Percentiles rank a stretch among this genome's conserved stretches.
These are phyloP conservation scores for Huiozyma sinensis DNA, from an alignment of 805 yeast species.

Conservation along the genomic window DNA sequence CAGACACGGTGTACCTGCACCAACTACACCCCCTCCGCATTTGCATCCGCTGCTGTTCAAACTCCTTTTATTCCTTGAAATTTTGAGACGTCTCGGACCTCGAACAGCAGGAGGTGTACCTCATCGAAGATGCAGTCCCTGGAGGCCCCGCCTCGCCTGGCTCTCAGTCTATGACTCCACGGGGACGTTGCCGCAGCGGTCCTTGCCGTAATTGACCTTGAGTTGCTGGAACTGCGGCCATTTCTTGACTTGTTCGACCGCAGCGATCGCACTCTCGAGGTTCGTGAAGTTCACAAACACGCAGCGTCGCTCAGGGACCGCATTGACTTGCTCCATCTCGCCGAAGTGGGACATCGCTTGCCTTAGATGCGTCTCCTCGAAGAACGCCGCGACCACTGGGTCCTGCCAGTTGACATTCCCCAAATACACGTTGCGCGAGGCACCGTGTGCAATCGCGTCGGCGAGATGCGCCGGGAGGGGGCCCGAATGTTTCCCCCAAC, in stretches of 20 bases:
- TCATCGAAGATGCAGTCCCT: no score
- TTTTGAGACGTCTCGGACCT: no score
- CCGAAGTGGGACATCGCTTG: constrained; percentile 74
- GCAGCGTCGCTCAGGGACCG: constrained; percentile 71
- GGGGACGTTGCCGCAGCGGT: constrained; percentile 91
- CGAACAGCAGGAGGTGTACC: no score
- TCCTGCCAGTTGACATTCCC: constrained; percentile 50
- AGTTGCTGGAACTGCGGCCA: constrained; percentile 56
- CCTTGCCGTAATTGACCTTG: constrained; percentile 87
- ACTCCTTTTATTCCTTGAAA: no score
- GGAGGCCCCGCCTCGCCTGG: no score
- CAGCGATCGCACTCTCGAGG: constrained; percentile 82
- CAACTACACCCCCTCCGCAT: no score
- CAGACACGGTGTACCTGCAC: no score
- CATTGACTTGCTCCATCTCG: constrained; percentile 90
- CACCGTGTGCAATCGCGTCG: constrained; percentile 86
- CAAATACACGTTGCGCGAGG: constrained; percentile 83
- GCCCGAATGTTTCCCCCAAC: constrained; percentile 98
- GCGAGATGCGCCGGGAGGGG: constrained; percentile 79
- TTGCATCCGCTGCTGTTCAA: no score
- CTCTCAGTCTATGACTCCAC: constrained; percentile 41
- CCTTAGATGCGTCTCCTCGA: constrained; percentile 51
- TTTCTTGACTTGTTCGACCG: constrained; percentile 82
- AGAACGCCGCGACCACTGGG: constrained; percentile 23
- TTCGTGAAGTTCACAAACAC: constrained; percentile 88